Percentiles rank a stretch among this genome's conserved stretches.
Conservation (phyloP, 306 rosid genomes). For the Abrus pulchellus region DNA sequence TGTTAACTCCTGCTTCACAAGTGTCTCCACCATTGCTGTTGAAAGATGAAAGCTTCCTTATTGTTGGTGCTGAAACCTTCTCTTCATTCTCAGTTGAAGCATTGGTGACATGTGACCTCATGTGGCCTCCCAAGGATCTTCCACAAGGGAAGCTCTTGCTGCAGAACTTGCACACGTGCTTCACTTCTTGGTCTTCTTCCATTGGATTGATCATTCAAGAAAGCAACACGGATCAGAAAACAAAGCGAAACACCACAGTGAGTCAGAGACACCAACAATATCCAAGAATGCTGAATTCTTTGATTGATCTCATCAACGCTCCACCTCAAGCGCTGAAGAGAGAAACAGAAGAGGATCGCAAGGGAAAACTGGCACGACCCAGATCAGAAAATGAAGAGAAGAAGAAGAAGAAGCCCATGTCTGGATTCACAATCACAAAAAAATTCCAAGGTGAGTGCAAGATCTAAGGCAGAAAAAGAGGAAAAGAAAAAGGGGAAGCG, state of each 20-base stretch:
- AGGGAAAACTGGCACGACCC: constrained; percentile 30
- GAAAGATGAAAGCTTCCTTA: constrained; percentile 39
- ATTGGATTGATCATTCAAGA: constrained; percentile 41
- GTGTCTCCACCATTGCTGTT: constrained; percentile 52
- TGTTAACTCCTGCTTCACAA: constrained; percentile 50
- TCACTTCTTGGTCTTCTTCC: constrained; percentile 66
- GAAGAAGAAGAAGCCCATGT: not conserved
- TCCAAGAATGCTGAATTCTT: constrained; percentile 44
- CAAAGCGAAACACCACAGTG: not conserved
- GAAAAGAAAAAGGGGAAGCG: constrained; percentile 25
- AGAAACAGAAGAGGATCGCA: not conserved
- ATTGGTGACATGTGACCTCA: constrained; percentile 84
- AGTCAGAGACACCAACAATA: too few relatives aligned
- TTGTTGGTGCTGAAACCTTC: constrained; percentile 44
- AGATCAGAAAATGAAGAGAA: constrained; percentile 61
- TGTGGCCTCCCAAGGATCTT: constrained; percentile 94
- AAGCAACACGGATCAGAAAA: not conserved
- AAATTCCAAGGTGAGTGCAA: constrained; percentile 52
- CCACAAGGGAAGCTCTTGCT: constrained; percentile 84
- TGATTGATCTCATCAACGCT: constrained; percentile 46
- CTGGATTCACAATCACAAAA: constrained; percentile 30
- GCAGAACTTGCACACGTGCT: constrained; percentile 85
- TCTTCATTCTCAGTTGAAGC: constrained; percentile 54
- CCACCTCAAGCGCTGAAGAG: too few relatives aligned
- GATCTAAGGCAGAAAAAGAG: constrained; percentile 65